Percentiles rank a stretch among this genome's conserved stretches.
These are phyloP conservation scores for Solanum appendiculatum DNA, from an alignment of 257 asterid genomes.

Conservation along the genomic window DNA sequence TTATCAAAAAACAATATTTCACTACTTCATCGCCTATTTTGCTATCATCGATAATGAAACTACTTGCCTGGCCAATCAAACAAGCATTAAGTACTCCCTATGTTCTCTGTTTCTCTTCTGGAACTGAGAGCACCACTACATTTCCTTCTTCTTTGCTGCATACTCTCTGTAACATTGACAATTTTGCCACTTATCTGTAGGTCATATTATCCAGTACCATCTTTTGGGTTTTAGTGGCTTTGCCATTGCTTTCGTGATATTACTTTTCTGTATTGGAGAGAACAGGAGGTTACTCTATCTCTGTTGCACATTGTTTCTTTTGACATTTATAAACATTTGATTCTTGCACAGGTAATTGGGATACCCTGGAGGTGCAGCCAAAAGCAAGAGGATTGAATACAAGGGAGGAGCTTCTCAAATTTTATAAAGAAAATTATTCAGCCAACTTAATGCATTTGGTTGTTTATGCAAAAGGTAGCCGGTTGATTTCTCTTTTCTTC, in stretches of 20 bases:
- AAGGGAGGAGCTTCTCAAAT: slow-evolving; percentile 72
- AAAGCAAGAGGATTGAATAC: slow-evolving; percentile 81
- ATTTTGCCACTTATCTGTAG: neutral
- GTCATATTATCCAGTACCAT: neutral
- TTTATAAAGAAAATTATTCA: slow-evolving; percentile 73
- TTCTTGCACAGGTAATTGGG: slow-evolving; percentile 71
- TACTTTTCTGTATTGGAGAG: neutral
- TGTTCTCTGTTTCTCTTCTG: neutral
- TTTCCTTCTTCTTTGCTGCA: neutral
- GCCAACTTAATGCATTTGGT: slow-evolving; percentile 96
- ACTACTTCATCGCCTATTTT: neutral
- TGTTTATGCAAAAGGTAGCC: slow-evolving; percentile 78
- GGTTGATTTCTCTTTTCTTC: slow-evolving; percentile 2
- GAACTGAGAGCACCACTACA: neutral
- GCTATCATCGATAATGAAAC: neutral
- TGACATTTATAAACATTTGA: neutral
- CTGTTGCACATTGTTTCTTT: neutral
- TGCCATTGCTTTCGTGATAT: neutral
- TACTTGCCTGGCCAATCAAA: neutral
- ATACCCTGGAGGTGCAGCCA: slow-evolving; percentile 84
- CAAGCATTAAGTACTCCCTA: neutral
- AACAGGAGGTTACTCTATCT: neutral
- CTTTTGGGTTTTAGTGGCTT: neutral
- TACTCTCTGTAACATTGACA: neutral
- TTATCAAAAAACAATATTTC: neutral